Base-by-base conservation (phyloP, 2,329 filamentous ascomycete genomes). In the Tolypocladium cylindrosporum region DNA sequence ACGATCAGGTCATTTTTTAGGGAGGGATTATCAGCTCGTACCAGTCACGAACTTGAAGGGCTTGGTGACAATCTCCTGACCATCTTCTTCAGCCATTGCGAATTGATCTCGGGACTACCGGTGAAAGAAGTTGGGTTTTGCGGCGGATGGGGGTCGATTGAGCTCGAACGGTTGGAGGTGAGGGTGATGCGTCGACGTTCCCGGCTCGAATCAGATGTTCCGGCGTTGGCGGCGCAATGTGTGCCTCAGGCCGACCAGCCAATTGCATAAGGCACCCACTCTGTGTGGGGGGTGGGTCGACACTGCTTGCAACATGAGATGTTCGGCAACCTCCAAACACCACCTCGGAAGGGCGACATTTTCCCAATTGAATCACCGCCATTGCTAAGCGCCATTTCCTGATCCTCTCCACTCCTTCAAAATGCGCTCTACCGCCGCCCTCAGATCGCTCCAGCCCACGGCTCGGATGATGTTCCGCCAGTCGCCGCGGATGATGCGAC, bases 21-120 rank as follows among this genome's bases (percentile, higher is more conserved):
- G 68, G 70, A 70, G 71, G 71, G 69, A 71, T 71, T 71, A 72
- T 71, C 64, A 59, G 60, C 57, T 76, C 90, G 77, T 85, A 96
- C 92, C 93, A 81, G 93, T 97, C 73, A 97, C 94, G 81, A 97
- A 97, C 89, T 99, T 99, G 89, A 99, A 99, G 78, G 95, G 95
- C 87, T 97, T 99, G 80, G 92, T 97, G 68, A 83, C 82, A 77
- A 83, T 82, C 77, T 96, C 89, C 69, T 76, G 71, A 73, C 85
- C 82, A 72, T 90, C 87, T 73, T 90, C 90, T 71, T 95, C 90
- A 75, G 91, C 88, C 93, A 99, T 99, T 69, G 79, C 92, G 84
- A 66, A 64, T 65, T 70, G 66, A 64, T 70, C 69, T 19, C 41
- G 31, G 63, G 57, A 58, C 31, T 63, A 58, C 60, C 60, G 62